Evolutionary conservation across 176 grass and related monocot genomes (phyloP).

Genomic region (Poa annua): DNA sequence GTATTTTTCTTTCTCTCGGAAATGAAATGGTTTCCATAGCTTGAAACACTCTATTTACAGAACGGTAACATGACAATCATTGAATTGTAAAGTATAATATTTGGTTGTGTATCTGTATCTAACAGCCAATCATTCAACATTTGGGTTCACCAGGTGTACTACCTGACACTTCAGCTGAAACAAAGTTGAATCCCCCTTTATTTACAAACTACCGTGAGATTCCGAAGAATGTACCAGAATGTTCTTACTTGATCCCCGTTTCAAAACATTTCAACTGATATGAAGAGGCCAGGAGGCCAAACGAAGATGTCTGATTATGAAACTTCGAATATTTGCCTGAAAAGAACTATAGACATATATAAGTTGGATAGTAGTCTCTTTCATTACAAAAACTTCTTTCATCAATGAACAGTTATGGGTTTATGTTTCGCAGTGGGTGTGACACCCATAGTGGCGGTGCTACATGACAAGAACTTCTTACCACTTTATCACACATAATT

Average conservation of each 20-base stretch:
- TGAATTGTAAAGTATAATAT: neutral
- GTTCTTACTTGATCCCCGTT: constrained; percentile 31
- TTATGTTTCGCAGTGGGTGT: neutral
- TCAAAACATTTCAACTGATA: constrained; percentile 38
- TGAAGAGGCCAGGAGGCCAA: constrained; percentile 31
- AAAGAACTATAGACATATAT: neutral
- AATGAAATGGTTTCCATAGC: constrained; percentile 21
- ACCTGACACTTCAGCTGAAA: constrained; percentile 10
- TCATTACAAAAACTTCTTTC: neutral
- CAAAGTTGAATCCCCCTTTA: constrained; percentile 14
- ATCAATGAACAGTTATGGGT: neutral
- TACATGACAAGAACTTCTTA: constrained; percentile 1
- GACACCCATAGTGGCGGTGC: neutral
- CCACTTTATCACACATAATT: neutral
- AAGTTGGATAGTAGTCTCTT: neutral
- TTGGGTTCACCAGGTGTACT: constrained; percentile 32
- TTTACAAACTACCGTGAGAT: neutral
- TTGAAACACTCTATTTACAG: constrained; percentile 1
- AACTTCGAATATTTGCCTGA: constrained; percentile 28
- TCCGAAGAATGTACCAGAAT: constrained; percentile 33
- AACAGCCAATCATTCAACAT: neutral
- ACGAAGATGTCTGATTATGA: constrained; percentile 32
- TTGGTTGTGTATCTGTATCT: neutral
- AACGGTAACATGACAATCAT: neutral
- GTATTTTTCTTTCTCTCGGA: constrained; percentile 15